These are phyloP conservation scores for Nicotiana noctiflora DNA, from an alignment of 257 asterid genomes.

Conservation along the genomic window DNA sequence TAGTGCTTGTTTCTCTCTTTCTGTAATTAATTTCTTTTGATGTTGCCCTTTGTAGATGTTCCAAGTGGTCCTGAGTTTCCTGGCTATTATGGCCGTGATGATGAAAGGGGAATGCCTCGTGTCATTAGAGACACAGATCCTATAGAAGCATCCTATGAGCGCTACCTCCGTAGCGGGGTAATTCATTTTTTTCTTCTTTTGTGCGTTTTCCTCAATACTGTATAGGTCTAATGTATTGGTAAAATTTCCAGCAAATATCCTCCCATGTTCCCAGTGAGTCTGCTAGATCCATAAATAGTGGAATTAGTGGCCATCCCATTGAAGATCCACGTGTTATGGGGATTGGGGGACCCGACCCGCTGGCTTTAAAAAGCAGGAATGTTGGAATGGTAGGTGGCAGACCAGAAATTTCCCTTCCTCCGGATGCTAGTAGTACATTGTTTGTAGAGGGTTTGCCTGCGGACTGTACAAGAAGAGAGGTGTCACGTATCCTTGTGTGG, in stretches of 20 bases:
- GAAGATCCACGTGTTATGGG: conserved; percentile 51
- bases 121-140: conserved; percentile 57
- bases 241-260: conserved; percentile 40
- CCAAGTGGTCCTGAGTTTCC: conserved; percentile 56
- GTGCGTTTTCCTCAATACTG: conserved; percentile 1
- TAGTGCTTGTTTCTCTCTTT: not conserved
- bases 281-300: conserved; percentile 47
- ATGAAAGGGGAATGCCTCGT: conserved; percentile 45
- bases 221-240: not conserved
- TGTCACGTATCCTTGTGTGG: conserved; percentile 67
- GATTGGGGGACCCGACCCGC: conserved; percentile 39
- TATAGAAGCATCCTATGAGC: conserved; percentile 75
- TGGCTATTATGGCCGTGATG: conserved; percentile 41
- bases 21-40: not conserved
- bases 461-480: conserved; percentile 73
- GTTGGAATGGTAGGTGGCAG: conserved; percentile 36
- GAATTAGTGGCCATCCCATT: conserved; percentile 36
- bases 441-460: conserved; percentile 48
- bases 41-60: conserved; percentile 32
- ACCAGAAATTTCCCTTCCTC: conserved; percentile 68
- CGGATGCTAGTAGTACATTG: conserved; percentile 81
- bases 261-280: conserved; percentile 40
- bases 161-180: conserved; percentile 67
- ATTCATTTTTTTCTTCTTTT: not conserved
- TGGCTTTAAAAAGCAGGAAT: conserved; percentile 36